Percentiles rank a stretch among this genome's conserved stretches.
These are phyloP conservation scores for Coemansia sp. DNA, from an alignment of 192 early-diverging fungal species.

Conservation along the genomic window DNA sequence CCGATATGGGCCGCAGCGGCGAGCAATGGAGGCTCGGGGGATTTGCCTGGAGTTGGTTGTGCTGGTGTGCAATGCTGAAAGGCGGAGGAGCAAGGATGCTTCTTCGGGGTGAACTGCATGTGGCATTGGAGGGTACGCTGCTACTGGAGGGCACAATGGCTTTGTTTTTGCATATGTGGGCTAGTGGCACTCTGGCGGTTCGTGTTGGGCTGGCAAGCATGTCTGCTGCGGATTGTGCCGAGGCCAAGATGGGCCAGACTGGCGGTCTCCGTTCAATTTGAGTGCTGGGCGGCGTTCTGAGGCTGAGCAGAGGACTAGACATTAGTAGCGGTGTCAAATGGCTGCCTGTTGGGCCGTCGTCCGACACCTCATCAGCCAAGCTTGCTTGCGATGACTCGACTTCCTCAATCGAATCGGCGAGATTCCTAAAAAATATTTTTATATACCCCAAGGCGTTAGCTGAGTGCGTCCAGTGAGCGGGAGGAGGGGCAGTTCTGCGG, in stretches of 20 bases:
- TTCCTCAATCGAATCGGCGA: slow-evolving; percentile 47
- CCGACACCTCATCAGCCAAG: not conserved
- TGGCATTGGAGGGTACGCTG: not conserved
- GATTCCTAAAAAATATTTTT: slow-evolving; percentile 8
- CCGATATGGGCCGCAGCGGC: slow-evolving; percentile 23
- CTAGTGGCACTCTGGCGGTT: slow-evolving; percentile 3
- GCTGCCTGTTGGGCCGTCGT: not conserved
- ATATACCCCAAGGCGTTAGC: not conserved
- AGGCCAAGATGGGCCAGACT: not conserved
- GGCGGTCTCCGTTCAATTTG: not conserved
- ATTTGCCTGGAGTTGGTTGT: not conserved
- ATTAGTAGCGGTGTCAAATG: slow-evolving; percentile 18
- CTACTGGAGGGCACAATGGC: not conserved
- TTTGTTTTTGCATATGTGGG: slow-evolving; percentile 4
- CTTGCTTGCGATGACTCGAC: slow-evolving; percentile 16
- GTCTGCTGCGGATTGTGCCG: not conserved
- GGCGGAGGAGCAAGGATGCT: not conserved
- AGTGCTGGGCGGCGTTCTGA: not conserved
- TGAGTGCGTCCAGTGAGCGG: not conserved
- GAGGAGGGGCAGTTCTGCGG: not conserved
- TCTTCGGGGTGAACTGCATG: slow-evolving; percentile 1
- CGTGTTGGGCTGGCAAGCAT: not conserved
- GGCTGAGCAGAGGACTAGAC: slow-evolving; percentile 36
- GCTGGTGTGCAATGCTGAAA: not conserved
- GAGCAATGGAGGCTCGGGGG: not conserved